These are phyloP conservation scores for Peronospora farinosa DNA, from an alignment of 352 stramenopile species.

Conservation along the genomic window DNA sequence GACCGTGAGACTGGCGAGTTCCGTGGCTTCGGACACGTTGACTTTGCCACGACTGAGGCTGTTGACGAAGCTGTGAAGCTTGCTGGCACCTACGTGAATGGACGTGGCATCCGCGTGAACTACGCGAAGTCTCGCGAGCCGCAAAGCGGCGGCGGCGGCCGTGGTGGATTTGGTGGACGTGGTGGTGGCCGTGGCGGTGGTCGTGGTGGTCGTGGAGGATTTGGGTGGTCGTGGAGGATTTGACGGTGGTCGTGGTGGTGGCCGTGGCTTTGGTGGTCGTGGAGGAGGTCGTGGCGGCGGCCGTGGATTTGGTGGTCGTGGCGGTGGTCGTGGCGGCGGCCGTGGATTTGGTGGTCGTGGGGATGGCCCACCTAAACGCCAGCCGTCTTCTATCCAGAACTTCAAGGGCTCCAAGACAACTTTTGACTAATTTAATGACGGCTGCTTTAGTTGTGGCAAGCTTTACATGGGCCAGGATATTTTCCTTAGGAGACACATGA, in stretches of 20 bases:
- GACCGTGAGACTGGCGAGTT: conserved; percentile 97
- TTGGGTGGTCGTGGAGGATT: conserved; percentile 33
- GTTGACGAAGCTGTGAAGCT: conserved; percentile 91
- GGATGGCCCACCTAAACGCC: conserved; percentile 76
- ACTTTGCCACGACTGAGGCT: conserved; percentile 93
- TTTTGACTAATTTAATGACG: conserved; percentile 89
- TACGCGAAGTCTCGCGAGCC: conserved; percentile 83
- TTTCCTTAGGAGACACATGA: conserved; percentile 17
- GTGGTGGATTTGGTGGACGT: conserved; percentile 44
- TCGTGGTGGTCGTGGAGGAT: conserved; percentile 51
- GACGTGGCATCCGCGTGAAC: conserved; percentile 92
- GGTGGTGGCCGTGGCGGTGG: conserved; percentile 71
- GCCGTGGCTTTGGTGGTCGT: conserved; percentile 48
- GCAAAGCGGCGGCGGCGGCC: conserved; percentile 22
- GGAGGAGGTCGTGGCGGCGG: conserved; percentile 58
- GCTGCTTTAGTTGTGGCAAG: conserved; percentile 6
- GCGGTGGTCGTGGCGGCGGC: conserved; percentile 54
- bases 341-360: conserved; percentile 49
- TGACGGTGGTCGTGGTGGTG: conserved; percentile 41
- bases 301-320: conserved; percentile 36
- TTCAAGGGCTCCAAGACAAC: conserved; percentile 95
- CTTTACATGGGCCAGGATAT: conserved; percentile 21
- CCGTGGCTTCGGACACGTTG: conserved; percentile 96
- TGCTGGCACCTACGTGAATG: conserved; percentile 88
- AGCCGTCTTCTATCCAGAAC: conserved; percentile 87